These are phyloP conservation scores for Glycine latifolia DNA, from an alignment of 306 rosid genomes.

Conservation along the genomic window DNA sequence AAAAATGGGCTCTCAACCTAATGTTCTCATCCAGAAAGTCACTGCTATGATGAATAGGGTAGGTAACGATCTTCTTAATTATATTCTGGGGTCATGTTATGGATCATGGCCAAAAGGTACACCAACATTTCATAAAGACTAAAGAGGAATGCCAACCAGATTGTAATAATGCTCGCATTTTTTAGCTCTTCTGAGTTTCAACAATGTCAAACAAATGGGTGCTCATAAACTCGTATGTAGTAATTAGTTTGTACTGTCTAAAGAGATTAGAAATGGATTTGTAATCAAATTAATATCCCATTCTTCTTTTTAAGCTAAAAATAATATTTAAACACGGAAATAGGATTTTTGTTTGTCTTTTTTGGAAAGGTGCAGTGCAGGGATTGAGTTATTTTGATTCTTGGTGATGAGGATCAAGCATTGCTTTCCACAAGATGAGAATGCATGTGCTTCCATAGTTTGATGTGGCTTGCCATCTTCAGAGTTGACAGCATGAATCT, in stretches of 20 bases:
- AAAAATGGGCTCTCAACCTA: constrained; percentile 41
- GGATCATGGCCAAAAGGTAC: constrained; percentile 46
- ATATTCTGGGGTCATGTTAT: constrained; percentile 46
- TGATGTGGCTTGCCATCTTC: constrained; percentile 63
- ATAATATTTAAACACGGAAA: neutral
- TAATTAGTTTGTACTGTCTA: neutral
- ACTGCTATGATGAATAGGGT: constrained; percentile 45
- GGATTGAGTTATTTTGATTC: constrained; percentile 22
- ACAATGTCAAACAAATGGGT: constrained; percentile 32
- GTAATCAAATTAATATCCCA: neutral
- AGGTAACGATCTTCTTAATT: constrained; percentile 47
- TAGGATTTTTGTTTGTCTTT: neutral
- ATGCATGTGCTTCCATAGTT: constrained; percentile 52
- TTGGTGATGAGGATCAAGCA: constrained; percentile 12
- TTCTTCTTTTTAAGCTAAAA: neutral
- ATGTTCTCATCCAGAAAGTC: constrained; percentile 47
- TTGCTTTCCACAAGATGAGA: constrained; percentile 48
- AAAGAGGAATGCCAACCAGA: constrained; percentile 41
- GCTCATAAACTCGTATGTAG: neutral
- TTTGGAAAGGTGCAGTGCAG: neutral
- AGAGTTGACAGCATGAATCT: constrained; percentile 49
- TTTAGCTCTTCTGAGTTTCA: constrained; percentile 43
- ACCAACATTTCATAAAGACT: constrained; percentile 43
- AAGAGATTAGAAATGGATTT: constrained; percentile 11
- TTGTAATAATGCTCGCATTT: constrained; percentile 46